Conservation (phyloP, 305 asterid species). For the Rubia balearica region DNA sequence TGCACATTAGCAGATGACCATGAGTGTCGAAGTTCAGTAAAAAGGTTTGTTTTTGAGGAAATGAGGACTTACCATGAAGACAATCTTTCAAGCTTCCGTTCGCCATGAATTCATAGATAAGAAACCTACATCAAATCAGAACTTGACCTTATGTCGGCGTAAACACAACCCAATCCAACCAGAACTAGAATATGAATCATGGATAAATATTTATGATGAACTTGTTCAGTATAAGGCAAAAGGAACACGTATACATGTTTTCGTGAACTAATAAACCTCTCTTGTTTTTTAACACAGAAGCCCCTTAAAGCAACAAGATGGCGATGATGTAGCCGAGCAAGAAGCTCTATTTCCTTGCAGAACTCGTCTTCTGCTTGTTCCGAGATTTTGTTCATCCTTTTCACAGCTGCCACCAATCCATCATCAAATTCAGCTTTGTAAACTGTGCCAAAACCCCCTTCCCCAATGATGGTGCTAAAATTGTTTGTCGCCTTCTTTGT, state of each 20-base stretch:
- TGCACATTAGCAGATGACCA: constrained; percentile 19
- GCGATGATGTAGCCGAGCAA: constrained; percentile 94
- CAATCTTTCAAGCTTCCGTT: constrained; percentile 95
- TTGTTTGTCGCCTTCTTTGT: constrained; percentile 76
- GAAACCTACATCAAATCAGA: constrained; percentile 49
- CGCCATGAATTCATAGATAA: constrained; percentile 81
- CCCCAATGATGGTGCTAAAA: constrained; percentile 67
- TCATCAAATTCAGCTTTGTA: constrained; percentile 78
- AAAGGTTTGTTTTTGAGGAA: constrained; percentile 3
- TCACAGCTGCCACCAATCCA: constrained; percentile 69
- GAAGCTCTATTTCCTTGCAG: constrained; percentile 86
- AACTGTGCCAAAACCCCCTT: constrained; percentile 92
- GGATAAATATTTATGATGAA: not conserved
- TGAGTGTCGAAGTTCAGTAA: constrained; percentile 8
- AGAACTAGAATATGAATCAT: not conserved
- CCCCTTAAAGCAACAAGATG: constrained; percentile 93
- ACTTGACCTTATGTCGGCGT: constrained; percentile 1
- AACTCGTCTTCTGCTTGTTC: constrained; percentile 96
- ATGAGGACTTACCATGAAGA: constrained; percentile 58
- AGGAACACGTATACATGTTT: not conserved
- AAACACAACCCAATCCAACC: not conserved
- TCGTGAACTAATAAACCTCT: constrained; percentile 42
- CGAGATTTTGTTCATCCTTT: constrained; percentile 78
- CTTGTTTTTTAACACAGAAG: constrained; percentile 63
- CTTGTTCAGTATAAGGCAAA: constrained; percentile 1